Evolutionary conservation across 2,329 filamentous ascomycete genomes (phyloP).

Genomic region (Fusarium sp.): DNA sequence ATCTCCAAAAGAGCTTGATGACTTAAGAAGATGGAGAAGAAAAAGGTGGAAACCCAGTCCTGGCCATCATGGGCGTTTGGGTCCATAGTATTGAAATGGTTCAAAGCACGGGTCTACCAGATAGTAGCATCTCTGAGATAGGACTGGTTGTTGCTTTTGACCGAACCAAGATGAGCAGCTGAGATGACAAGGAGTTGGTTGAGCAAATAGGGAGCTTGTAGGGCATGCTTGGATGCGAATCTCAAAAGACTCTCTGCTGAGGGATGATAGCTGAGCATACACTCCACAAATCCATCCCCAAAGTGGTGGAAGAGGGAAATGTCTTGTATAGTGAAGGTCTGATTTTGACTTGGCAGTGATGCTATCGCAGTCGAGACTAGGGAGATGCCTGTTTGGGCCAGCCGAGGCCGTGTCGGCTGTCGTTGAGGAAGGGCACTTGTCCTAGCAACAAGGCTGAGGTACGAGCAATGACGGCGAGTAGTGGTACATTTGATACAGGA

Average conservation of each 20-base stretch:
- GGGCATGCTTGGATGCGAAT: neutral
- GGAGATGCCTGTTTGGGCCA: neutral
- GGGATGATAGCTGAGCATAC: neutral
- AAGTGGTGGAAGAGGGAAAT: neutral
- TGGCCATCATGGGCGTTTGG: neutral
- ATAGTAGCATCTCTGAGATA: neutral
- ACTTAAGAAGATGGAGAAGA: neutral
- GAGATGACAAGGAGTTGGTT: neutral
- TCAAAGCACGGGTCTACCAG: neutral
- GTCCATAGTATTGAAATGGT: neutral
- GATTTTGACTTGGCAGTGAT: neutral
- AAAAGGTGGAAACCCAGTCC: neutral
- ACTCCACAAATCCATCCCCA: neutral
- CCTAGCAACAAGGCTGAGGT: neutral
- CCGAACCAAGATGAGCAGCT: neutral
- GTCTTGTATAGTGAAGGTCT: neutral
- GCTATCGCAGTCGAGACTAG: neutral
- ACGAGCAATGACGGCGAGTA: neutral
- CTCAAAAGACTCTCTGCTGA: neutral
- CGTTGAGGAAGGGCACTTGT: neutral
- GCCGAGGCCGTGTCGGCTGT: too few relatives aligned
- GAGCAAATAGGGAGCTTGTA: neutral
- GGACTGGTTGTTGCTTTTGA: rapidly evolving
- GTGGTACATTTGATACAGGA: neutral
- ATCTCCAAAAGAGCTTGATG: neutral